Conservation (phyloP, 139 green algal genomes). For the Micromonas commoda region DNA sequence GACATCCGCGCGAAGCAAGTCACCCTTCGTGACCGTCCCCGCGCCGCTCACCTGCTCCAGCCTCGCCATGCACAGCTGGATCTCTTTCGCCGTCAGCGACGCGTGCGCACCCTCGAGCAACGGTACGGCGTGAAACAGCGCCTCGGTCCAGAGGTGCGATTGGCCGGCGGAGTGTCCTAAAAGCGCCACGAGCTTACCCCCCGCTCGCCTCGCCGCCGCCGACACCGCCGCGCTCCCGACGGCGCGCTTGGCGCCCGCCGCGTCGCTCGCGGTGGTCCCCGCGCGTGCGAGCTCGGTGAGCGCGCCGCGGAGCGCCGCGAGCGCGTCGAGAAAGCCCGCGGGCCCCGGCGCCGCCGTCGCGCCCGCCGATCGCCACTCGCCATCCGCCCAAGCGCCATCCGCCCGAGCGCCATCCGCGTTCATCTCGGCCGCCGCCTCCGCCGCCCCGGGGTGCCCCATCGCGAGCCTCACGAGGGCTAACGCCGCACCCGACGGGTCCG, state of each 20-base stretch:
- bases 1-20: not conserved
- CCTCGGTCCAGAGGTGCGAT: not conserved
- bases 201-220: too few species aligned
- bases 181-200: not conserved
- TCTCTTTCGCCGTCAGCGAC: not conserved
- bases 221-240: not conserved
- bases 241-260: not conserved
- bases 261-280: too few species aligned
- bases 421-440: not conserved
- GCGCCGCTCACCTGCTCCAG: not conserved
- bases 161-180: not conserved
- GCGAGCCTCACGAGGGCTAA: not conserved
- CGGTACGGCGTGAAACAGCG: not conserved
- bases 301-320: not conserved
- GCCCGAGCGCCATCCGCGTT: not conserved
- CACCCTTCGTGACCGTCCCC: too few species aligned
- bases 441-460: not conserved
- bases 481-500: not conserved
- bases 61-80: not conserved
- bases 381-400: not conserved
- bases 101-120: constrained; percentile 1
- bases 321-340: not conserved
- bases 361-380: not conserved
- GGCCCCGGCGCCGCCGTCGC: not conserved
- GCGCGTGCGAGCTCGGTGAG: not conserved